Evolutionary conservation across 768 basidiomycete genomes (phyloP), one percentile per base, ranked within the genome.

Genomic region (Hortiboletus flavorubellus): DNA sequence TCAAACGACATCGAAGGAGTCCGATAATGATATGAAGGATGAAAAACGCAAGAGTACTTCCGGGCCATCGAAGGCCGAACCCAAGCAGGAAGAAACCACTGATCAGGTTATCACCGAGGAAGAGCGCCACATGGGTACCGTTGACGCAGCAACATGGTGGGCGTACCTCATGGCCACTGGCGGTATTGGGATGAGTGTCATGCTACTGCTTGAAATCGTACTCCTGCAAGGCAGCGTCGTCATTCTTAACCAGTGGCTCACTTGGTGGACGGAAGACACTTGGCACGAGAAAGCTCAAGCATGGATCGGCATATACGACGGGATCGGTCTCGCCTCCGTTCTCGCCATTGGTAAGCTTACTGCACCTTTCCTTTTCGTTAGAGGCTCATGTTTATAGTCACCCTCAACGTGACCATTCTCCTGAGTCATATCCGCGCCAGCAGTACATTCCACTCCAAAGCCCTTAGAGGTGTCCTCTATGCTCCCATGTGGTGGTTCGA

Each of bases 401-500:
- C 68, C 21, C 53, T 69, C 48, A 68, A 70, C 40, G 11, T 44
- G 23, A 65, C 58, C 10, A 56, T 69, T 45, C 49, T 69, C n/a
- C 12, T 66, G 51, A 68, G 68, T 45, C 65, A 55, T n/a, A 39
- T 64, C 31, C 64, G 64, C 23, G 68, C 68, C 8, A 65, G 68
- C 50, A 63, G 67, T 41, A 58, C 52, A 33, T 56, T 70, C 59
- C 63, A 73, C 41, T 65, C 61, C 42, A 59, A 45, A 16, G 58
- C 59, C 4, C 61, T 67, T 33, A 42, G 44, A 12, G 66, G 66
- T 43, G 66, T 68, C 49, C 48, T 67, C 31, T 29, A 57, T 35
- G 64, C 66, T 46, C 66, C 66, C 34, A 55, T 67, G 40, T 68
- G 66, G 66, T 67, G 66, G 66, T 68, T 68, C 55, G 66, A 67